Base-by-base conservation (phyloP, 2,329 filamentous ascomycete species). In the Arachnomyces sp. region DNA sequence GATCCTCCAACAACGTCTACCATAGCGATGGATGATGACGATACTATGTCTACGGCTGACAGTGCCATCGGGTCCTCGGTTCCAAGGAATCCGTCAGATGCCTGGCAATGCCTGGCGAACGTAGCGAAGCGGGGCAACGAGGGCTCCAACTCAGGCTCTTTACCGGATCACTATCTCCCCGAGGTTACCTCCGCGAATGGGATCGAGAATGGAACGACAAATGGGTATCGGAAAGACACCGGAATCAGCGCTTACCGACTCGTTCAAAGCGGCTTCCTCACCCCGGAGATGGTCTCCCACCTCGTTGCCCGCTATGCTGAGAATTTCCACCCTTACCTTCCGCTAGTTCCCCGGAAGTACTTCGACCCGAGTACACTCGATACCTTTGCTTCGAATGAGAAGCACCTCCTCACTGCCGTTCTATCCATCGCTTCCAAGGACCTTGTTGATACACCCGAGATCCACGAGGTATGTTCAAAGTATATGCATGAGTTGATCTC, bases 341-440 rank as follows among this genome's bases (percentile, higher is more conserved):
- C 82, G 0, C 64, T 86, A 17, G 80, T 82, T 0, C 77, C 80
- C 7, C 67, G 69, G 29, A 71, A 73, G 46, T 75, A 78, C 32
- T 75, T 82, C 47, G 68, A 77, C 45, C 65, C 71, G 30, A 56
- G 63, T 11, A 63, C 73, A 41, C 59, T 84, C 7, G 65, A 74
- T 17, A 63, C 71, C 13, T 76, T 78, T 45, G 75, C 78, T 4
- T 66, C 69, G 2, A 73, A 74, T 18, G 81, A 85, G 52, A 78
- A 74, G 21, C 77, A 85, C 52, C 66, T 86, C 0, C 68, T 86
- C 12, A 85, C 82, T 0, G 81, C 82, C 0, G 77, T 86, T 2
- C 65, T 86, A 3, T 80, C 81, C 1, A 80, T 86, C 36, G 77
- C 80, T 3, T 83, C 82, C 6, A 82, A 84, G 57, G 81, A 86